Percentiles rank a stretch among this genome's conserved stretches.
phyloP scores from a whole-genome alignment of 1,284 basidiomycete genomes.

The Ustilago vetiveriae region DNA sequence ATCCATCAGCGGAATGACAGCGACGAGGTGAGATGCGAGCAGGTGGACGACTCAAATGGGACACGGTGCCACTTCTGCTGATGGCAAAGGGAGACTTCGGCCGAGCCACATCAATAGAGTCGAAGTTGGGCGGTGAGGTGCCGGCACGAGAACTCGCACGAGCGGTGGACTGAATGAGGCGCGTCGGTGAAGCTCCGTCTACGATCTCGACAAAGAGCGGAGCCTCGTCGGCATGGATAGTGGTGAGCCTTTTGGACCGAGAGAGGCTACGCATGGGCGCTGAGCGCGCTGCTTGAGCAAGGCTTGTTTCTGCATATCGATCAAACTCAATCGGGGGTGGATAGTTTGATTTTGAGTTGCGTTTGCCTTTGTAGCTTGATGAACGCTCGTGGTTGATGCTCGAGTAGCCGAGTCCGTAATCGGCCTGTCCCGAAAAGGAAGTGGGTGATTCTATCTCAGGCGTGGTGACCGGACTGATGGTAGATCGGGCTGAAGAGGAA shows the following conservation, averaged over 20 bases:
- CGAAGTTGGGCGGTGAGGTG: slow-evolving; percentile 10
- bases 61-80: slow-evolving; percentile 2
- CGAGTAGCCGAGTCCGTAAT: slow-evolving; percentile 41
- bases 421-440: slow-evolving; percentile 15
- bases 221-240: slow-evolving; percentile 10
- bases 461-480: slow-evolving; percentile 1
- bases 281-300: background rate
- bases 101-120: background rate
- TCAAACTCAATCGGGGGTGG: slow-evolving; percentile 17
- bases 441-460: slow-evolving; percentile 12
- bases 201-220: slow-evolving; percentile 25
- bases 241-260: slow-evolving; percentile 17
- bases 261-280: slow-evolving; percentile 3
- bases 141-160: slow-evolving; percentile 9
- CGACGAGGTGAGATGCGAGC: slow-evolving; percentile 4
- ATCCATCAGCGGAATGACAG: slow-evolving; percentile 14
- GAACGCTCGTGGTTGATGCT: slow-evolving; percentile 37
- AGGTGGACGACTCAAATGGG: slow-evolving; percentile 1
- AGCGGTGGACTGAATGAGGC: slow-evolving; percentile 20
- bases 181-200: slow-evolving; percentile 2
- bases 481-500: slow-evolving; percentile 7
- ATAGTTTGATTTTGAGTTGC: background rate
- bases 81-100: slow-evolving; percentile 28
- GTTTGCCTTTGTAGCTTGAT: slow-evolving; percentile 11
- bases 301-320: slow-evolving; percentile 20